A percentile compares a stretch with the other conserved stretches of the same genome.
These are phyloP conservation scores for Akebia trifoliata DNA, from an alignment of 164 flowering plant species.

Conservation along the genomic window DNA sequence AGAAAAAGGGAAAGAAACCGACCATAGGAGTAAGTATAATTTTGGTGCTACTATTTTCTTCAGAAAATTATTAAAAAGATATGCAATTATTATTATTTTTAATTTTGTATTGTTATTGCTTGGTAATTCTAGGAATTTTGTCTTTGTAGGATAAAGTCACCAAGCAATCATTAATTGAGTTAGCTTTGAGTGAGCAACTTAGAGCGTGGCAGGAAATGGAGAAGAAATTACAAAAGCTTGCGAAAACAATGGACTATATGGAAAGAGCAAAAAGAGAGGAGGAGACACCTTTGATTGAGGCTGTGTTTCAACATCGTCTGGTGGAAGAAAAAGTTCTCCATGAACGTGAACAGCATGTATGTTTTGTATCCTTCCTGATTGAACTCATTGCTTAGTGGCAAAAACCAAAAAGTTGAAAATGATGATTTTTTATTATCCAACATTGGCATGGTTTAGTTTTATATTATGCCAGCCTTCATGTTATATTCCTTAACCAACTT, in stretches of 20 bases:
- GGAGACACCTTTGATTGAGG: constrained; percentile 81
- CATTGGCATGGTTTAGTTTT: too few species aligned
- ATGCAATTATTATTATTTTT: neutral
- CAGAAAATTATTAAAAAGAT: neutral
- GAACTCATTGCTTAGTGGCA: neutral
- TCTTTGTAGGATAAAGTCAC: constrained; percentile 66
- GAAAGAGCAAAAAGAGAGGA: constrained; percentile 96
- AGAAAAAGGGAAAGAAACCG: constrained; percentile 79
- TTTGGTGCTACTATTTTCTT: neutral
- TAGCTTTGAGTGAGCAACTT: constrained; percentile 69
- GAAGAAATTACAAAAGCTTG: constrained; percentile 77
- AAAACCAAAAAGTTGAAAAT: neutral
- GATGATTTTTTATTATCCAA: too few species aligned
- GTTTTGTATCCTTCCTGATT: neutral
- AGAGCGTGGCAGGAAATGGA: constrained; percentile 93
- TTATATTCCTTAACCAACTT: too few species aligned
- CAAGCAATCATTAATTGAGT: constrained; percentile 59
- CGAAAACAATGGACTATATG: constrained; percentile 83
- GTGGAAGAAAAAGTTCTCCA: constrained; percentile 70
- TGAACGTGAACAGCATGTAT: constrained; percentile 81
- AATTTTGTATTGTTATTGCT: too few species aligned
- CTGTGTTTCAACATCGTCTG: constrained; percentile 60
- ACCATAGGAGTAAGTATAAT: constrained; percentile 53
- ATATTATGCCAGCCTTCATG: too few species aligned
- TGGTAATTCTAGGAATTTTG: neutral